These are phyloP conservation scores for Lepiota venenata DNA, from an alignment of 768 basidiomycete species.

Conservation along the genomic window DNA sequence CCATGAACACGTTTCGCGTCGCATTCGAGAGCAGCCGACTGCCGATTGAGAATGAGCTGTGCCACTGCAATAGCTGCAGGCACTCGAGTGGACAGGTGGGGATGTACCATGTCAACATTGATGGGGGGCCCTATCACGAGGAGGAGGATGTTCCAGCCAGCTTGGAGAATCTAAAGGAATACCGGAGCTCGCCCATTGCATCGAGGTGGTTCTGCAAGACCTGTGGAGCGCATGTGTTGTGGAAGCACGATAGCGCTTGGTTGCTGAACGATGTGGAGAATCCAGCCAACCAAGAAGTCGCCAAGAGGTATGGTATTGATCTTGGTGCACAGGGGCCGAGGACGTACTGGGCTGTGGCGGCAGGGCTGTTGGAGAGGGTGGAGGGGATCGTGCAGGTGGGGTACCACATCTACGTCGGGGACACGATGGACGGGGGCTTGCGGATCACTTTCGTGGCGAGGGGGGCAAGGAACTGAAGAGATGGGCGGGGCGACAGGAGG, in stretches of 20 bases:
- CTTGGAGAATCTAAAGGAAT: conserved; percentile 17
- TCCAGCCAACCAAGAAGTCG: not conserved
- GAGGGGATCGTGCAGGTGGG: conserved; percentile 21
- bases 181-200: conserved; percentile 18
- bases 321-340: conserved; percentile 8
- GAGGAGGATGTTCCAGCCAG: not conserved
- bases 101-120: conserved; percentile 13
- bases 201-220: conserved; percentile 26
- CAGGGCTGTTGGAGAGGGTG: conserved; percentile 22
- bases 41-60: conserved; percentile 21
- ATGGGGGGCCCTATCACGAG: not conserved
- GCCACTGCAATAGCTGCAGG: conserved; percentile 28
- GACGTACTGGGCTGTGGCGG: conserved; percentile 21
- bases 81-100: conserved; percentile 27
- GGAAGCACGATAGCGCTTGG: not conserved
- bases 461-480: conserved; percentile 19
- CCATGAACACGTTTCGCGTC: conserved; percentile 23
- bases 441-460: conserved; percentile 20
- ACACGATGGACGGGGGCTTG: conserved; percentile 32
- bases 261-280: not conserved
- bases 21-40: conserved; percentile 18
- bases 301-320: not conserved
- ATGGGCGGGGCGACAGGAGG: conserved; percentile 13
- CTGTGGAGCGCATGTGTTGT: conserved; percentile 27
- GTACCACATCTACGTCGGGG: conserved; percentile 23